Base-by-base conservation (phyloP, 2,329 filamentous ascomycete species). In the Nigrospora oryzae region DNA sequence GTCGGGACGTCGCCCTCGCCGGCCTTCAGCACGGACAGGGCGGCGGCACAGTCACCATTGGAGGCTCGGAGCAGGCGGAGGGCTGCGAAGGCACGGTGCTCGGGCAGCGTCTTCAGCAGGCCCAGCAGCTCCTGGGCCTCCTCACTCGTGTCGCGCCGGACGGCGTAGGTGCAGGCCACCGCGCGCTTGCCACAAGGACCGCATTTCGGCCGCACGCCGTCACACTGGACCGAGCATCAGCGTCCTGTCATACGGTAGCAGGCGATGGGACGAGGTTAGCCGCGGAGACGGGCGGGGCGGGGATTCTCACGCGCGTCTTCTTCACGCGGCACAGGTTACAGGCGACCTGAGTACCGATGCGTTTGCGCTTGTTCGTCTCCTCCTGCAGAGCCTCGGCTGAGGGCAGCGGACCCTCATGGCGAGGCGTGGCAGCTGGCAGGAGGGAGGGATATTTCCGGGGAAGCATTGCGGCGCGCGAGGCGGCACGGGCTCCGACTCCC, bases 351-450 rank as follows among this genome's bases (percentile, higher is more conserved):
- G 40, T 42, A n/a, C 33, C 40, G 33, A 42, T 36, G 23, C 40
- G 40, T 19, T 42, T 42, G 33, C 40, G 40, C 16, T 42, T 42
- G 33, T 42, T 42, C 30, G 40, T 36, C 13, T 42, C 40, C 14
- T 42, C 40, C 16, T 42, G 40, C 15, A 34, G 23, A 14, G 28
- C 28, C n/a, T 33, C 40, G 32, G 40, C 19, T 6, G 40, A 42
- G 17, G 40, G 36, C 13, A 33, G 28, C 17, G 35, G 32, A n/a
- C 32, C 33, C 10, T 42, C 40, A 23, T 12, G 28, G n/a, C 40
- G 33, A 8, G 40, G 34, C 14, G 17, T 33, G 23, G 40, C 35
- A 28, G 40, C 40, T 36, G 40, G 40, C 33, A 42, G 40, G 23
- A 42, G 17, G 13, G 33, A 31, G 10, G 36, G 32, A 16, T 42